These are phyloP conservation scores for Plasmodium vivax DNA, from an alignment of 169 alveolate species.

Conservation along the genomic window DNA sequence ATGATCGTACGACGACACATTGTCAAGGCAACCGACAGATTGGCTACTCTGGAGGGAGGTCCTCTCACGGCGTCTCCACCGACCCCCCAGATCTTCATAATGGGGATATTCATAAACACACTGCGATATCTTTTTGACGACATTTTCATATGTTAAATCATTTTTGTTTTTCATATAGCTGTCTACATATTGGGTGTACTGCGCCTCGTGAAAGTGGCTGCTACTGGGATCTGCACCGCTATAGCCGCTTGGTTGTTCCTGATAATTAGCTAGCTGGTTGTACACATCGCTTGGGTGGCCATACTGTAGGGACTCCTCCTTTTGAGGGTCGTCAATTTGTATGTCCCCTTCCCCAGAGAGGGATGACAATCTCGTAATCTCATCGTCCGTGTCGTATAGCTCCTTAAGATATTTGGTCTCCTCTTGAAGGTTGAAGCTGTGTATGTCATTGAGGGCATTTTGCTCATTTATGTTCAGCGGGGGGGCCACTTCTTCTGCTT, in stretches of 20 bases:
- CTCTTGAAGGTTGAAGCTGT: constrained; percentile 50
- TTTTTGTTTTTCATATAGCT: constrained; percentile 59
- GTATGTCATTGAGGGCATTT: constrained; percentile 56
- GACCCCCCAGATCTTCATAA: constrained; percentile 37
- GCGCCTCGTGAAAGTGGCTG: constrained; percentile 20
- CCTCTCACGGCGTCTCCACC: neutral
- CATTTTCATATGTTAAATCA: constrained; percentile 69
- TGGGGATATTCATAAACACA: constrained; percentile 67
- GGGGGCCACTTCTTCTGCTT: neutral
- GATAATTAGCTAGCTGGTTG: neutral
- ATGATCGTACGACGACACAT: neutral
- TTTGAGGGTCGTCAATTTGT: neutral
- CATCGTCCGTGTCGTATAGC: constrained; percentile 17
- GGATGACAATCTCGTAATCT: neutral
- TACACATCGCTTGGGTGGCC: neutral
- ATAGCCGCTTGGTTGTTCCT: neutral
- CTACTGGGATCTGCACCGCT: neutral
- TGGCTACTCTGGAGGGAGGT: neutral
- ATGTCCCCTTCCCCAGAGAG: constrained; percentile 18
- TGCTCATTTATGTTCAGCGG: constrained; percentile 45
- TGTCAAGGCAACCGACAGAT: neutral
- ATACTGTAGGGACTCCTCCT: neutral
- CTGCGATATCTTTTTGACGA: constrained; percentile 47
- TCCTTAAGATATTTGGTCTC: constrained; percentile 49
- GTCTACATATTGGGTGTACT: constrained; percentile 30